Conservation (phyloP, 1,139 yeast genomes). For the Ogataea hybrid region DNA sequence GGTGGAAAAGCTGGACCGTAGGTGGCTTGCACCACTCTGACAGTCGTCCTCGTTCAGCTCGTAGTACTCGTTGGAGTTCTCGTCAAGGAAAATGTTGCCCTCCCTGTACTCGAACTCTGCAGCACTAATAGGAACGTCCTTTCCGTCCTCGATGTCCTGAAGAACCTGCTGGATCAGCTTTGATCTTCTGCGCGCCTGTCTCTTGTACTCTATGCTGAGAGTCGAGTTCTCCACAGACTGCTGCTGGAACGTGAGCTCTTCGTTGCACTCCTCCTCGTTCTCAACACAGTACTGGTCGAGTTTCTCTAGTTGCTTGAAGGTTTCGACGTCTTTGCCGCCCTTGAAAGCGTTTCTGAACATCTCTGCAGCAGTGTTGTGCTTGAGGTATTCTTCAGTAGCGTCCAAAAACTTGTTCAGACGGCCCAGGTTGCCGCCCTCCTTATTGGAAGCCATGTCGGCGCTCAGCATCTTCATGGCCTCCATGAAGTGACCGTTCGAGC, state of each 20-base stretch:
- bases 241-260: constrained; percentile 14
- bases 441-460: constrained; percentile 12
- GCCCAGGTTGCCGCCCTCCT: constrained; percentile 10
- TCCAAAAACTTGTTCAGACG: constrained; percentile 13
- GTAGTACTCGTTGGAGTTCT: constrained; percentile 27
- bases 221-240: constrained; percentile 7
- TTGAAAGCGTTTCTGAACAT: constrained; percentile 12
- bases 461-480: constrained; percentile 20
- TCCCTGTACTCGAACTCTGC: constrained; percentile 28
- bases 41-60: constrained; percentile 7
- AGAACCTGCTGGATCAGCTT: constrained; percentile 21
- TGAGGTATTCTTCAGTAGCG: constrained; percentile 16
- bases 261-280: constrained; percentile 18
- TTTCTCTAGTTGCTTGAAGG: constrained; percentile 8
- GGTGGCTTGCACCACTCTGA: constrained; percentile 5
- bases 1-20: constrained; percentile 8
- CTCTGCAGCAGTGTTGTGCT: constrained; percentile 10
- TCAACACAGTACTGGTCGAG: constrained; percentile 11
- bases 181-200: constrained; percentile 26
- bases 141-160: constrained; percentile 18
- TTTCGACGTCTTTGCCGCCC: constrained; percentile 10
- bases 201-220: constrained; percentile 21
- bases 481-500: constrained; percentile 24
- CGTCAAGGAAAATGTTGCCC: constrained; percentile 26
- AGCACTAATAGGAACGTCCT: constrained; percentile 14